These are phyloP conservation scores for Aspergillus intermedius DNA, from an alignment of 2,329 filamentous ascomycete species.

Conservation along the genomic window DNA sequence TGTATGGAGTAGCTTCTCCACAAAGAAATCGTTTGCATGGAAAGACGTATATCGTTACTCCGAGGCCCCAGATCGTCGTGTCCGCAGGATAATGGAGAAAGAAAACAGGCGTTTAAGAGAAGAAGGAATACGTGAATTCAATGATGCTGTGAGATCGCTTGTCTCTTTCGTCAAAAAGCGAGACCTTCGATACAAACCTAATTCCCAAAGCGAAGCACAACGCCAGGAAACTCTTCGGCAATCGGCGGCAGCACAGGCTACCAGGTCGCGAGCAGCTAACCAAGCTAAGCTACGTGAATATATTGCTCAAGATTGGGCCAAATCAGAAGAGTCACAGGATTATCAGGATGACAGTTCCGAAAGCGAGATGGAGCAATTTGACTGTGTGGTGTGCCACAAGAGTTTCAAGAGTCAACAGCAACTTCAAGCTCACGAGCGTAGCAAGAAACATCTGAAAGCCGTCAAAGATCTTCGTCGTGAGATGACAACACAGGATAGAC, in stretches of 20 bases:
- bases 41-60: slow-evolving; percentile 75
- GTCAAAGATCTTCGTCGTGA: slow-evolving; percentile 71
- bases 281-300: slow-evolving; percentile 62
- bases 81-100: slow-evolving; percentile 85
- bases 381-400: slow-evolving; percentile 60
- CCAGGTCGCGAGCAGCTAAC: slow-evolving; percentile 73
- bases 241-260: slow-evolving; percentile 75
- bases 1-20: slow-evolving; percentile 73
- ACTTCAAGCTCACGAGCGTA: slow-evolving; percentile 84
- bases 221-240: slow-evolving; percentile 71
- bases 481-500: slow-evolving; percentile 73
- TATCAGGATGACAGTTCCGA: slow-evolving; percentile 43
- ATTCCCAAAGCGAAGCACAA: slow-evolving; percentile 70
- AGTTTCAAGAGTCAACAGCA: slow-evolving; percentile 86
- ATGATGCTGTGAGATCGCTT: slow-evolving; percentile 80
- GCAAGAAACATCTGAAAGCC: slow-evolving; percentile 90
- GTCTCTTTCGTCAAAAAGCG: slow-evolving; percentile 85
- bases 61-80: slow-evolving; percentile 78
- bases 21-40: slow-evolving; percentile 82
- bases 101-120: slow-evolving; percentile 83
- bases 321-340: slow-evolving; percentile 49
- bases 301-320: slow-evolving; percentile 69
- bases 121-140: slow-evolving; percentile 78
- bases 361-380: slow-evolving; percentile 49
- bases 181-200: slow-evolving; percentile 76